Base-by-base conservation (phyloP, 768 basidiomycete genomes). In the Melanogaster broomeanus region DNA sequence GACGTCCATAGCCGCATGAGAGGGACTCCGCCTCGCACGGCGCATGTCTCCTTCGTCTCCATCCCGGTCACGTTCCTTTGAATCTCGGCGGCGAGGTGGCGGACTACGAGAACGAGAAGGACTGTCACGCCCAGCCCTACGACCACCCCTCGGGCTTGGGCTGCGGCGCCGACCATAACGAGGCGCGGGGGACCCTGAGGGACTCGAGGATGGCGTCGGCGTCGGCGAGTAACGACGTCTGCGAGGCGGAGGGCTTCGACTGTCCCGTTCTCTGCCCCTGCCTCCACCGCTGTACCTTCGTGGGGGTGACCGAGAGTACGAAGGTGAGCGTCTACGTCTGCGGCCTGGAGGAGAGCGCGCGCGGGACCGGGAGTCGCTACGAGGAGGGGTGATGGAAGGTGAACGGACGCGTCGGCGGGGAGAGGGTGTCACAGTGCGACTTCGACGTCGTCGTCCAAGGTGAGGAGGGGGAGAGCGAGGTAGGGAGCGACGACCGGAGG, bases 121-220 rank as follows among this genome's bases (percentile, higher is more conserved):
- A 27, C 64, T 66, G 13, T 59, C 49, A 19, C 56, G 59, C n/a
- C 62, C 43, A 8, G 62, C 46, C 61, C 70, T 62, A 60, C 66
- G 57, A 40, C 53, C 55, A 6, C 53, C 42, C 60, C 73, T 63
- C 52, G 62, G 71, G 53, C 72, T 78, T 5, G 65, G 66, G 53
- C 79, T 81, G 18, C 79, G 74, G 38, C 79, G 76, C 38, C 80
- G 70, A 39, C 65, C 62, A 52, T 75, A 76, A 11, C 72, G 78
- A 31, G 68, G 54, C 9, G 58, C 65, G 13, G 57, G 58, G 0
- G 71, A 59, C 25, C 54, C 64, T 7, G 72, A 73, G 34, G 75
- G 73, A 40, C 74, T 74, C 7, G 81, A 82, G 2, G 81, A 75
- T 6, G 70, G 70, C 1, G 84, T 79, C 15, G 72, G 75, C 10